Conservation (phyloP, 371 early-diverging fungal species). For the Smittium culicis region DNA sequence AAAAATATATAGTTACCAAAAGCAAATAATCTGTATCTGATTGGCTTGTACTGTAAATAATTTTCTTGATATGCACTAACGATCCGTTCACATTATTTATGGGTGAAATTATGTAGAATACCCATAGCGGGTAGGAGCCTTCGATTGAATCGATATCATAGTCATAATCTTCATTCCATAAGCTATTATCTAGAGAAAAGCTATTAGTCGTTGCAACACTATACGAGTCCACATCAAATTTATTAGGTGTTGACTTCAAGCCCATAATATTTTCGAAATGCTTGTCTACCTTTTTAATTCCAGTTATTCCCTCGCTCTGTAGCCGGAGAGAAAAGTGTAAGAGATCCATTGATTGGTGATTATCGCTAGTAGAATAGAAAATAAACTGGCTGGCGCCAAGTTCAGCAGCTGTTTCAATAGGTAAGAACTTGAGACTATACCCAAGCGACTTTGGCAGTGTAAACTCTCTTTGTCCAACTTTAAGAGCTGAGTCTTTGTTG, state of each 20-base stretch:
- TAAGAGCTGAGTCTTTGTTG: neutral
- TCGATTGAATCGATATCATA: neutral
- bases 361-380: neutral
- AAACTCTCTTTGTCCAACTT: neutral
- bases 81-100: neutral
- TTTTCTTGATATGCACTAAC: slow-evolving; percentile 5
- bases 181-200: neutral
- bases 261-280: neutral
- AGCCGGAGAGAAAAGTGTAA: neutral
- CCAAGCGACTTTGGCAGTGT: slow-evolving; percentile 1
- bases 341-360: neutral
- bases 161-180: neutral
- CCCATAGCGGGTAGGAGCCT: neutral
- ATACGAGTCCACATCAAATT: neutral
- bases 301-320: neutral
- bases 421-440: neutral
- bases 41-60: neutral
- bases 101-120: neutral
- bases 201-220: neutral
- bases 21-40: neutral
- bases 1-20: neutral
- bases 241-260: neutral
- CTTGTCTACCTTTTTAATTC: neutral
- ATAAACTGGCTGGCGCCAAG: neutral
- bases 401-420: neutral